Evolutionary conservation across 345 rosid species (phyloP).

Genomic region (Eutrema heterophyllum): DNA sequence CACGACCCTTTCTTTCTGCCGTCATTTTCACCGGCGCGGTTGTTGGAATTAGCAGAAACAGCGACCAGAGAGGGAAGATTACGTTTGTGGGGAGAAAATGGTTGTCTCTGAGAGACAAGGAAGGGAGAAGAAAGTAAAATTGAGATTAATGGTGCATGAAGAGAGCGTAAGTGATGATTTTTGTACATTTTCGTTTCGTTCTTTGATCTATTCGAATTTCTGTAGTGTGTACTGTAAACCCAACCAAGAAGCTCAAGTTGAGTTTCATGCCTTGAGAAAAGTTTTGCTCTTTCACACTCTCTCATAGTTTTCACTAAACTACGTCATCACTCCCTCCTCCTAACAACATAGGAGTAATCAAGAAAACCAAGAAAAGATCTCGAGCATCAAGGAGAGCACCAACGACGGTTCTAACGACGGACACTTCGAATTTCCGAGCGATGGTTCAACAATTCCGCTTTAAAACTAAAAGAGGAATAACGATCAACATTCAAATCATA

Average conservation of each 20-base stretch:
- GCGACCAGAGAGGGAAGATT: not conserved
- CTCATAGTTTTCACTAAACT: not conserved
- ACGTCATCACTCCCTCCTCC: conserved; percentile 38
- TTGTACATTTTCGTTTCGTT: conserved; percentile 5
- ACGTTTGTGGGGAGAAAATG: conserved; percentile 16
- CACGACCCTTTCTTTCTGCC: conserved; percentile 52
- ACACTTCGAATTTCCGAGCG: conserved; percentile 86
- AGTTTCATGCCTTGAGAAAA: too few species aligned
- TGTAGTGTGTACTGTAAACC: not conserved
- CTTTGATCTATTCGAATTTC: conserved; percentile 1
- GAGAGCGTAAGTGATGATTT: not conserved
- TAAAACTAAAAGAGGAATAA: too few species aligned
- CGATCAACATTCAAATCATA: too few species aligned
- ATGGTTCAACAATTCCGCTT: too few species aligned
- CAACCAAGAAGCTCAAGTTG: not conserved
- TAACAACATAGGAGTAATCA: conserved; percentile 23
- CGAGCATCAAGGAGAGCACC: conserved; percentile 94
- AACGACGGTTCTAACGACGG: conserved; percentile 84
- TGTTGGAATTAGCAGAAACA: conserved; percentile 17
- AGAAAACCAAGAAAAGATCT: conserved; percentile 82
- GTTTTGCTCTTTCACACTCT: not conserved
- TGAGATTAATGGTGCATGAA: conserved; percentile 2
- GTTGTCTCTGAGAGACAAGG: not conserved
- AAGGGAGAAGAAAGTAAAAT: conserved; percentile 10
- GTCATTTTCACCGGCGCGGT: not conserved